These are phyloP conservation scores for Epichloe glyceriae DNA, from an alignment of 2,329 filamentous ascomycete genomes.

Conservation along the genomic window DNA sequence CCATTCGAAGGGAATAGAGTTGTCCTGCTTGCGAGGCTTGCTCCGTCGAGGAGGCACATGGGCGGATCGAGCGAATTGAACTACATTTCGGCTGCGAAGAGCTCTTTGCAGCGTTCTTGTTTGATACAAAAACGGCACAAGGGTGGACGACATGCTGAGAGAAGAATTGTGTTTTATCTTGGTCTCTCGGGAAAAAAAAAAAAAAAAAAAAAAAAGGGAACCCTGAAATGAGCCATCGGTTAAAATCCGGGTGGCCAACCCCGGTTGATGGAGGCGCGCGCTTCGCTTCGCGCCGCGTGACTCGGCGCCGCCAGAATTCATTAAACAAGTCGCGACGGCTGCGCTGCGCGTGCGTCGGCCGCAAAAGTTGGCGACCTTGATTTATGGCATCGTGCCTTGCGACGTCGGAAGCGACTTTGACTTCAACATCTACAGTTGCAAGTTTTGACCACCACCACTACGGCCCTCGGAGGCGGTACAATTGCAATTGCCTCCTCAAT, in stretches of 20 bases:
- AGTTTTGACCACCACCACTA: background rate
- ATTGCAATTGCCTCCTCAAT: no score
- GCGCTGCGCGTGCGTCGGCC: background rate
- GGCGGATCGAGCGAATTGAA: constrained; percentile 11
- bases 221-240: background rate
- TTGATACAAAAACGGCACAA: constrained; percentile 59
- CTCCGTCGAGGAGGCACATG: constrained; percentile 7
- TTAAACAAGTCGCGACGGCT: constrained; percentile 3
- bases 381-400: background rate
- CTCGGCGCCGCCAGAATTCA: constrained; percentile 10
- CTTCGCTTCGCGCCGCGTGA: constrained; percentile 8
- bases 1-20: constrained; percentile 41
- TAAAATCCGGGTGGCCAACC: background rate
- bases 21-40: constrained; percentile 12
- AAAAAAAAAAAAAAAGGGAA: no score
- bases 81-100: constrained; percentile 14
- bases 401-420: background rate
- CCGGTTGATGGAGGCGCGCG: background rate
- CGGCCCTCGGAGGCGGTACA: no score
- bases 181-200: background rate
- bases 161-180: background rate
- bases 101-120: constrained; percentile 42
- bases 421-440: background rate
- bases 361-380: background rate
- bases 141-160: constrained; percentile 31